Conservation (phyloP, 805 yeast species). For the Kluyveromyces dobzhanskii region DNA sequence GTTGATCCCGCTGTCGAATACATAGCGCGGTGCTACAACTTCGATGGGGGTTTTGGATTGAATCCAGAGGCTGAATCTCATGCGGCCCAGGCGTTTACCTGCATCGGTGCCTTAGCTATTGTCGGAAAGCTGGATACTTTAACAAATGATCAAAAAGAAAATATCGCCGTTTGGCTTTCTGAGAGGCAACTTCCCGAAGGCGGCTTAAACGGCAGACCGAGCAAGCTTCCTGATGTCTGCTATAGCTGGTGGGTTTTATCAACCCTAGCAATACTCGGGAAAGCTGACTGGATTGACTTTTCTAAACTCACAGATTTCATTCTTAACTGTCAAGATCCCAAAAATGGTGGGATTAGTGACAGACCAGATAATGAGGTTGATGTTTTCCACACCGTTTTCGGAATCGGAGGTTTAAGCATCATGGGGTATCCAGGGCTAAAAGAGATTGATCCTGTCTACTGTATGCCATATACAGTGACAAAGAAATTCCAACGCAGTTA, state of each 20-base stretch:
- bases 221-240: conserved; percentile 94
- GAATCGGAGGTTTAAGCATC: conserved; percentile 78
- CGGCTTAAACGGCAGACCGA: conserved; percentile 94
- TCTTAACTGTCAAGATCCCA: conserved; percentile 64
- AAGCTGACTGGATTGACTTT: conserved; percentile 70
- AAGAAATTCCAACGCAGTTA: conserved; percentile 19
- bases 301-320: conserved; percentile 58
- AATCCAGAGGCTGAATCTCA: conserved; percentile 94
- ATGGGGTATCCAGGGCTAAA: conserved; percentile 52
- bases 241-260: conserved; percentile 97
- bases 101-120: conserved; percentile 73
- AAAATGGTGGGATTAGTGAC: conserved; percentile 86
- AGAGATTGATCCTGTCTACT: conserved; percentile 78
- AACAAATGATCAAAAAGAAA: conserved; percentile 31
- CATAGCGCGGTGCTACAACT: conserved; percentile 66
- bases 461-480: conserved; percentile 52
- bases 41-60: conserved; percentile 94
- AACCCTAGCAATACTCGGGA: conserved; percentile 56
- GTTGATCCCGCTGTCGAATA: conserved; percentile 59
- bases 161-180: conserved; percentile 76
- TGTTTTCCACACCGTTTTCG: conserved; percentile 87
- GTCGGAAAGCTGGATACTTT: conserved; percentile 45
- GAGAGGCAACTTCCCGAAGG: conserved; percentile 84
- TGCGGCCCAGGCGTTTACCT: conserved; percentile 84
- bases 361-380: conserved; percentile 87